phyloP scores from a whole-genome alignment of 768 basidiomycete species.

The Naematelia aurantialba region DNA sequence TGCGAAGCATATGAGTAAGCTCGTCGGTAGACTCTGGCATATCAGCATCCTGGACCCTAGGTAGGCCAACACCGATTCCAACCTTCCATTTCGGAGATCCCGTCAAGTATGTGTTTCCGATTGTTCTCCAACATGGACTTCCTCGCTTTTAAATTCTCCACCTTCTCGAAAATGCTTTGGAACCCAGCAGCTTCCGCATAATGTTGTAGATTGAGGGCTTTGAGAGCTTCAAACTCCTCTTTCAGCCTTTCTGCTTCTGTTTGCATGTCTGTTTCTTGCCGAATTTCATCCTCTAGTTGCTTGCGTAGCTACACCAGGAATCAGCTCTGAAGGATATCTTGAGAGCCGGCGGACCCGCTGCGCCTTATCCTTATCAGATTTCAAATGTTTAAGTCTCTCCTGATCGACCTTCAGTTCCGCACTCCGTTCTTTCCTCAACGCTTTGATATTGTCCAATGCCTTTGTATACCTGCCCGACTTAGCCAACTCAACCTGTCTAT shows the following conservation, averaged over 20 bases:
- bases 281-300: slow-evolving; percentile 61
- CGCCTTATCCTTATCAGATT: slow-evolving; percentile 76
- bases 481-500: neutral
- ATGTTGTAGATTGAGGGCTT: slow-evolving; percentile 57
- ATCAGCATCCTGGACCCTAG: neutral
- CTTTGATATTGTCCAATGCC: slow-evolving; percentile 87
- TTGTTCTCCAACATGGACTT: slow-evolving; percentile 64
- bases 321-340: neutral
- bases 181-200: slow-evolving; percentile 80
- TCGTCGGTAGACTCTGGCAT: slow-evolving; percentile 66
- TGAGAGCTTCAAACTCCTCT: slow-evolving; percentile 62
- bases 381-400: slow-evolving; percentile 72
- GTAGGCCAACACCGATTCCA: slow-evolving; percentile 29
- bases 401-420: slow-evolving; percentile 90
- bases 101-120: slow-evolving; percentile 61
- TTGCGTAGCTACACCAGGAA: slow-evolving; percentile 27
- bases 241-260: slow-evolving; percentile 69
- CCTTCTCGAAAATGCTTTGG: slow-evolving; percentile 62
- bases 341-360: slow-evolving; percentile 60
- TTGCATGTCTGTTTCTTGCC: slow-evolving; percentile 69
- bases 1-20: slow-evolving; percentile 52
- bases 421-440: slow-evolving; percentile 80
- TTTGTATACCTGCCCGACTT: slow-evolving; percentile 79
- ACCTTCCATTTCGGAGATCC: slow-evolving; percentile 67
- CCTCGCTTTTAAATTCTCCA: slow-evolving; percentile 62